Percentiles rank a stretch among this genome's conserved stretches.
Conservation (phyloP, 257 asterid genomes). For the Ligustrum vulgare region DNA sequence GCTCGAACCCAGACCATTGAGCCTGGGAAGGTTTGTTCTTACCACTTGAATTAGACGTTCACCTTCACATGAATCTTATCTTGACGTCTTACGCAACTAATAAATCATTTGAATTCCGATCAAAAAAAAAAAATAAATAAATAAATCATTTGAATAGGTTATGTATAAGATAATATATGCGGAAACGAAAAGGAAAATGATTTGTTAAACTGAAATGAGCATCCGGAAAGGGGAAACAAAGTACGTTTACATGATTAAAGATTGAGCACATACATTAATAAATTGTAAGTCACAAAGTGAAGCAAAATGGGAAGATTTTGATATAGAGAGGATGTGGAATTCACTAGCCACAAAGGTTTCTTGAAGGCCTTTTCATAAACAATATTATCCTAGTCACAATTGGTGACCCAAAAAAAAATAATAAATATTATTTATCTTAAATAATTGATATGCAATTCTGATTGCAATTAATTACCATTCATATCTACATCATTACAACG, state of each 20-base stretch:
- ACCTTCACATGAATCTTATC: neutral
- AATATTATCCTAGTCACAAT: constrained; percentile 28
- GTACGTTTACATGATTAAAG: constrained; percentile 35
- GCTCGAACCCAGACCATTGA: too few species aligned
- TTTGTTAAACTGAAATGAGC: constrained; percentile 21
- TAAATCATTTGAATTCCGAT: neutral
- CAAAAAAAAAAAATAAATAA: too few species aligned
- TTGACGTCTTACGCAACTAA: neutral
- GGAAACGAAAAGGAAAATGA: neutral
- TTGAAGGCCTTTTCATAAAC: constrained; percentile 30
- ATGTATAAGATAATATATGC: neutral
- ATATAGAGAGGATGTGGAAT: constrained; percentile 26
- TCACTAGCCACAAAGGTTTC: constrained; percentile 38
- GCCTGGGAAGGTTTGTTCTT: too few species aligned
- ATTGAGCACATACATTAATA: neutral
- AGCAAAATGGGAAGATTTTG: constrained; percentile 3
- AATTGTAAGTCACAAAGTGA: constrained; percentile 15
- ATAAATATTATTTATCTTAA: constrained; percentile 15
- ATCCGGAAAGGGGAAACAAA: constrained; percentile 36
- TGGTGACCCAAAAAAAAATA: constrained; percentile 9
- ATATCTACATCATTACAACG: constrained; percentile 13
- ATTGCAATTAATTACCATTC: constrained; percentile 28
- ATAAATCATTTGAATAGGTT: neutral
- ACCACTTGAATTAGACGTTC: too few species aligned
- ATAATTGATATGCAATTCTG: constrained; percentile 26